phyloP scores from a whole-genome alignment of 345 rosid genomes.

The Durio zibethinus region DNA sequence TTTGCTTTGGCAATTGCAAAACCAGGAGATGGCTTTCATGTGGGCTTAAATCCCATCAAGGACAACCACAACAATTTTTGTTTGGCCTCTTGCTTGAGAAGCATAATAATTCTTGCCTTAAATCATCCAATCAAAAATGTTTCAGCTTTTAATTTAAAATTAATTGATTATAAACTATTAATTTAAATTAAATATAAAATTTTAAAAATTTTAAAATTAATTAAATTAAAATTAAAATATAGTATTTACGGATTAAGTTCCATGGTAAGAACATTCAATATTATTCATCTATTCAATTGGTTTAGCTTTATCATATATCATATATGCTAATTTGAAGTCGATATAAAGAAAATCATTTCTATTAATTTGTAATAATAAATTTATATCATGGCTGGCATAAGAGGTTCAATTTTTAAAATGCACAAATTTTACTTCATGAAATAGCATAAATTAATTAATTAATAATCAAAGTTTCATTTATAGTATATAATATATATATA shows the following conservation, averaged over 20 bases:
- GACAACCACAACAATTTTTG: not conserved
- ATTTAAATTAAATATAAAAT: too few species aligned
- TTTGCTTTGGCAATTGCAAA: not conserved
- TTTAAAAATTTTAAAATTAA: too few species aligned
- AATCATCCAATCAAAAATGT: not conserved
- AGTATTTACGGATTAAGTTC: too few species aligned
- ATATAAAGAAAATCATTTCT: not conserved
- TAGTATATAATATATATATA: too few species aligned
- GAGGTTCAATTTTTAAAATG: not conserved
- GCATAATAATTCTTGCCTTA: not conserved
- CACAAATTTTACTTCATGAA: not conserved
- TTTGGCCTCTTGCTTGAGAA: not conserved
- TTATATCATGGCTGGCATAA: not conserved
- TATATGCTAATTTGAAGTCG: not conserved
- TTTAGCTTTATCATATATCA: not conserved
- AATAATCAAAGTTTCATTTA: not conserved
- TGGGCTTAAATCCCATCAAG: not conserved
- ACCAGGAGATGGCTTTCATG: not conserved
- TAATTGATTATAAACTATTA: too few species aligned
- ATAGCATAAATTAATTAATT: not conserved
- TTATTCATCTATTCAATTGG: not conserved
- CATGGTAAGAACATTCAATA: not conserved
- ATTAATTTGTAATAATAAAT: not conserved
- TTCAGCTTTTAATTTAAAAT: too few species aligned
- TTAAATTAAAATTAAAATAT: too few species aligned